Evolutionary conservation across 768 basidiomycete species (phyloP).

Genomic region (Phaeolepiota aurea): DNA sequence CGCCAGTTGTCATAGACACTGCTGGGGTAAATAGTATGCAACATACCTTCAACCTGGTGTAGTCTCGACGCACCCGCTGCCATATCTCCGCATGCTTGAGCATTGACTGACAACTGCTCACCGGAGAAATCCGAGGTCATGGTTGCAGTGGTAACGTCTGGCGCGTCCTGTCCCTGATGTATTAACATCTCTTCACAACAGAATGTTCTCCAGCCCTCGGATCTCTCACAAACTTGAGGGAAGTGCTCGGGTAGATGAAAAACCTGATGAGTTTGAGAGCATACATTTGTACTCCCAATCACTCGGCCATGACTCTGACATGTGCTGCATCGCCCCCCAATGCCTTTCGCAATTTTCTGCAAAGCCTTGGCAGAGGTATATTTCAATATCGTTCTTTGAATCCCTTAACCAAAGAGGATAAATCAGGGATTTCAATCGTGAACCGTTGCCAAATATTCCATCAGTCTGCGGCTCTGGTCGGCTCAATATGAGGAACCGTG

Average conservation of each 20-base stretch:
- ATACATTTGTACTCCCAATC: constrained; percentile 1
- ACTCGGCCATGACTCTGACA: not conserved
- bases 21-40: too few relatives aligned
- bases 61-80: too few relatives aligned
- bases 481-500: constrained; percentile 15
- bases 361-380: constrained; percentile 9
- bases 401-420: constrained; percentile 5
- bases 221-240: constrained; percentile 6
- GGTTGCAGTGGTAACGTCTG: too few relatives aligned
- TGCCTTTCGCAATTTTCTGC: constrained; percentile 4
- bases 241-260: constrained; percentile 2
- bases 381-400: constrained; percentile 11
- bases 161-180: too few relatives aligned
- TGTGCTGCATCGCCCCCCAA: constrained; percentile 1
- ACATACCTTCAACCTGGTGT: too few relatives aligned
- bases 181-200: too few relatives aligned
- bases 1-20: too few relatives aligned
- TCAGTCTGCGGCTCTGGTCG: constrained; percentile 17
- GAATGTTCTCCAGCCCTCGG: not conserved
- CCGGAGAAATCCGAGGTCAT: too few relatives aligned
- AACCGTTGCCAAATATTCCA: constrained; percentile 4
- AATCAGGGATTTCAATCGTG: not conserved
- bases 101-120: too few relatives aligned
- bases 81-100: too few relatives aligned
- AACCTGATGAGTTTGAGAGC: not conserved